Percentiles rank a stretch among this genome's conserved stretches.
Evolutionary conservation across 169 alveolate species (phyloP).

Genomic region (Miamiensis avidus): DNA sequence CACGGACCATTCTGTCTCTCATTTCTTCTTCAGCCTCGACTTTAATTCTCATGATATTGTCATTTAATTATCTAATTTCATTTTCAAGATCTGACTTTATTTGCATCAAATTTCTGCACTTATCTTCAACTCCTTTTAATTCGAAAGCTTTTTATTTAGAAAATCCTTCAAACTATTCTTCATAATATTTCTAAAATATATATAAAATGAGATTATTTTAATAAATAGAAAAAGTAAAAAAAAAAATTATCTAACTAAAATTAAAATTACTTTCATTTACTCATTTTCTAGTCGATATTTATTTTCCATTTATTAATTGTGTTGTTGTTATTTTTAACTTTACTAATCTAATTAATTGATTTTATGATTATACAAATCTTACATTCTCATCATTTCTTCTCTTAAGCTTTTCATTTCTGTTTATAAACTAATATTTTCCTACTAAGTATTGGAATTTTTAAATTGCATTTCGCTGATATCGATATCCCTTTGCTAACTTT

Average conservation of each 20-base stretch:
- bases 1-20: constrained; percentile 16
- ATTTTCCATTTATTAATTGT: constrained; percentile 4
- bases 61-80: constrained; percentile 13
- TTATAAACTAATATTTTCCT: constrained; percentile 6
- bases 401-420: constrained; percentile 10
- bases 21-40: constrained; percentile 28
- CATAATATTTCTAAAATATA: neutral
- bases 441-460: neutral
- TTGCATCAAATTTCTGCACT: constrained; percentile 13
- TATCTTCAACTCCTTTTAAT: constrained; percentile 23
- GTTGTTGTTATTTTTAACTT: neutral
- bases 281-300: neutral
- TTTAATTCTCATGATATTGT: constrained; percentile 19
- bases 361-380: constrained; percentile 23
- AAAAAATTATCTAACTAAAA: too few relatives aligned
- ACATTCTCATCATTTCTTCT: constrained; percentile 25
- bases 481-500: constrained; percentile 15
- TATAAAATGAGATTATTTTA: too few relatives aligned
- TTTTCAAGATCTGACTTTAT: constrained; percentile 19
- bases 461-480: constrained; percentile 15
- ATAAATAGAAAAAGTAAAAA: too few relatives aligned
- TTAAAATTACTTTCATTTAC: neutral
- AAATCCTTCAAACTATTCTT: neutral
- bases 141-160: neutral
- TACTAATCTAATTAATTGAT: constrained; percentile 15